Evolutionary conservation across 1,284 basidiomycete species (phyloP).

Genomic region (Takashimella koratensis): DNA sequence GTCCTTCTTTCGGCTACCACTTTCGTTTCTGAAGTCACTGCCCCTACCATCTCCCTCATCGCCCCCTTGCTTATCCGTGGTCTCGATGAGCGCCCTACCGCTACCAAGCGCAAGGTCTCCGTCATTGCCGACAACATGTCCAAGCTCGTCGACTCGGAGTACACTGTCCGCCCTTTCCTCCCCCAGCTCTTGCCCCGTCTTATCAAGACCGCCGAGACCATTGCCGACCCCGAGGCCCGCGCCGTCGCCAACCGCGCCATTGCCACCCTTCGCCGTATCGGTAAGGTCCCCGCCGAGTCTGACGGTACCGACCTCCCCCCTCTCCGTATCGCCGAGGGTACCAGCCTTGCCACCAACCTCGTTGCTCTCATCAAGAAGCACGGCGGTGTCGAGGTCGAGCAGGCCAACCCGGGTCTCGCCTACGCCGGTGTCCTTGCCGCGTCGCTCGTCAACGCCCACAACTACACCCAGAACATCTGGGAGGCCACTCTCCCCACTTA

Average conservation of each 20-base stretch:
- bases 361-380: conserved; percentile 78
- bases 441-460: conserved; percentile 82
- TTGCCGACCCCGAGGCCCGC: conserved; percentile 95
- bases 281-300: conserved; percentile 71
- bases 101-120: conserved; percentile 94
- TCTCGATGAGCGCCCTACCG: conserved; percentile 88
- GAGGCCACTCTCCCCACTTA: conserved; percentile 70
- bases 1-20: conserved; percentile 96
- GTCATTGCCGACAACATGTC: conserved; percentile 98
- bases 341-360: conserved; percentile 64
- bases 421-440: conserved; percentile 78
- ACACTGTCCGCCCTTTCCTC: conserved; percentile 93
- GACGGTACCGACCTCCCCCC: conserved; percentile 88
- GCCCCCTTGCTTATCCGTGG: conserved; percentile 95
- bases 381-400: conserved; percentile 54
- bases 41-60: conserved; percentile 97
- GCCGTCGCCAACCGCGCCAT: conserved; percentile 83
- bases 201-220: conserved; percentile 85
- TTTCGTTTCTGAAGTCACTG: conserved; percentile 99
- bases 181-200: conserved; percentile 91
- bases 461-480: conserved; percentile 88
- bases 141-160: conserved; percentile 92
- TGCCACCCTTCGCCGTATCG: conserved; percentile 86
- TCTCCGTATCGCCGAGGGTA: conserved; percentile 67
- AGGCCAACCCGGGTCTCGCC: conserved; percentile 60